Conservation (phyloP, 306 rosid genomes). For the Vigna radiata region DNA sequence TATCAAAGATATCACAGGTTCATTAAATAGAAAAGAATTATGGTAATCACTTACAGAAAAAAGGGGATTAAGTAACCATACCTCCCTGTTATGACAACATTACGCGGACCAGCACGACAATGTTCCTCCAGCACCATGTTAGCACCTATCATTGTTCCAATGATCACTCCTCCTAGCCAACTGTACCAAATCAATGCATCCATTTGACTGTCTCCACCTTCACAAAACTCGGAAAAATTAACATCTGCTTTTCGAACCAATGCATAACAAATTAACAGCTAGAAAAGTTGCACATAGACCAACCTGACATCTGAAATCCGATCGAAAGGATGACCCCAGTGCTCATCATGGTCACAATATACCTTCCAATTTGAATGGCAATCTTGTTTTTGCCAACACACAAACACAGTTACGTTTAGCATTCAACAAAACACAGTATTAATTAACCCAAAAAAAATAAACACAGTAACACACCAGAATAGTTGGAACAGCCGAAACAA, state of each 20-base stretch:
- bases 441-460: neutral
- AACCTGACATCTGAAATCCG: constrained; percentile 95
- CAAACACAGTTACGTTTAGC: constrained; percentile 40
- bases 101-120: constrained; percentile 92
- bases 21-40: constrained; percentile 11
- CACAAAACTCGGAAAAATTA: constrained; percentile 41
- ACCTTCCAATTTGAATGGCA: constrained; percentile 90
- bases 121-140: constrained; percentile 92
- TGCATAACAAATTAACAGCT: neutral
- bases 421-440: neutral
- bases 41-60: constrained; percentile 20
- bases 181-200: constrained; percentile 83
- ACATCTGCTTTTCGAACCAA: neutral
- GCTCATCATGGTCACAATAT: constrained; percentile 98
- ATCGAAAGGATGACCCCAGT: constrained; percentile 84
- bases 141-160: constrained; percentile 96
- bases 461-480: neutral
- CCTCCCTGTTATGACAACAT: constrained; percentile 96
- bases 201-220: constrained; percentile 90
- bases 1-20: neutral
- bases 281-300: constrained; percentile 39
- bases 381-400: constrained; percentile 51
- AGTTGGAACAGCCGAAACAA: constrained; percentile 14
- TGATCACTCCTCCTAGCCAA: constrained; percentile 96
- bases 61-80: constrained; percentile 35